Conservation (phyloP, 345 rosid species). For the Adansonia digitata region DNA sequence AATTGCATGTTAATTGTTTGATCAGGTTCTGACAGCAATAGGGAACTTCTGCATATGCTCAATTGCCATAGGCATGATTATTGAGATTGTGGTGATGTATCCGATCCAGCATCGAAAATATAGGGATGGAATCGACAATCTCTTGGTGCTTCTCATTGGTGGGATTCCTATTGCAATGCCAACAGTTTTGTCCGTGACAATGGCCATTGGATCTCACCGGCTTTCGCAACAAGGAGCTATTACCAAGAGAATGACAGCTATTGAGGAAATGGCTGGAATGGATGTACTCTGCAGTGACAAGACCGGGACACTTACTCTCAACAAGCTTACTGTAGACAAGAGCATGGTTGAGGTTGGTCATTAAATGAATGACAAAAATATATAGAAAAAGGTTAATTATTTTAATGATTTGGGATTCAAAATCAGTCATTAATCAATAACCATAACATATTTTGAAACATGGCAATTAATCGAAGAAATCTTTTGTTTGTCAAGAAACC, state of each 20-base stretch:
- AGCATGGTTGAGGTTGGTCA: constrained; percentile 50
- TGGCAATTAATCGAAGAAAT: not conserved
- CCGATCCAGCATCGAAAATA: constrained; percentile 56
- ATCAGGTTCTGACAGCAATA: not conserved
- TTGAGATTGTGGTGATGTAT: constrained; percentile 65
- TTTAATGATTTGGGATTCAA: too few relatives aligned
- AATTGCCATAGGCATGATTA: constrained; percentile 38
- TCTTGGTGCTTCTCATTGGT: constrained; percentile 67
- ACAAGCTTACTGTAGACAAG: constrained; percentile 68
- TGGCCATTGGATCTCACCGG: constrained; percentile 76
- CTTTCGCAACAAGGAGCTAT: constrained; percentile 73
- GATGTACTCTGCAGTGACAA: constrained; percentile 72
- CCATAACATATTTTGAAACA: too few relatives aligned
- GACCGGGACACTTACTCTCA: constrained; percentile 72
- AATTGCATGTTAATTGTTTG: not conserved
- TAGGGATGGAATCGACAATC: constrained; percentile 60
- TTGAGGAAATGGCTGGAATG: constrained; percentile 84
- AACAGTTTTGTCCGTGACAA: constrained; percentile 68
- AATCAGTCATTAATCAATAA: not conserved
- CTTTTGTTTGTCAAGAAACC: too few relatives aligned
- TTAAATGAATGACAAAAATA: not conserved
- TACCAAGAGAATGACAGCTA: constrained; percentile 80
- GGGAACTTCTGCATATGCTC: too few relatives aligned
- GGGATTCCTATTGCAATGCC: constrained; percentile 86
- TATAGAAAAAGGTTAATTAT: too few relatives aligned